Conservation (phyloP, 441 rosid genomes). For the Croton laevigatus region DNA sequence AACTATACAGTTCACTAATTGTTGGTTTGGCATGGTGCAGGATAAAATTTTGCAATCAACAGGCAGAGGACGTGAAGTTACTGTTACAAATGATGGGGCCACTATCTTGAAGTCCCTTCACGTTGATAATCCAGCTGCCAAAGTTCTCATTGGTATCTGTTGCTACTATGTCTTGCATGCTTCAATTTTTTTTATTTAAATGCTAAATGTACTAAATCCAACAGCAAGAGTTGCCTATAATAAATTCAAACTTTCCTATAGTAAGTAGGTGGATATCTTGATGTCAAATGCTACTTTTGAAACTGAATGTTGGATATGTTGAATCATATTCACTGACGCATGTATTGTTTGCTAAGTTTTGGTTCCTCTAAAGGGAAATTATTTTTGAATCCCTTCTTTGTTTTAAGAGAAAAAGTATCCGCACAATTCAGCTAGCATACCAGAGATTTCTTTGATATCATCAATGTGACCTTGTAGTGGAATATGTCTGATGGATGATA, state of each 20-base stretch:
- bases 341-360: neutral
- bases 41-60: conserved; percentile 97
- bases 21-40: conserved; percentile 34
- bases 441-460: neutral
- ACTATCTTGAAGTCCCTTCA: conserved; percentile 93
- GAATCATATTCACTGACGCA: neutral
- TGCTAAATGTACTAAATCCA: neutral
- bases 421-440: neutral
- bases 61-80: conserved; percentile 73
- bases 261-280: neutral
- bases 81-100: conserved; percentile 97
- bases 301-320: neutral
- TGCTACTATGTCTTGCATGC: neutral
- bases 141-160: conserved; percentile 84
- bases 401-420: neutral
- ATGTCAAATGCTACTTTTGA: neutral
- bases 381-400: neutral
- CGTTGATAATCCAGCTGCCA: conserved; percentile 95
- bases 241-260: neutral
- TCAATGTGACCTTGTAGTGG: neutral
- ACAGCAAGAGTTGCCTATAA: too few relatives aligned
- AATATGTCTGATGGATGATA: neutral
- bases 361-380: neutral
- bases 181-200: neutral
- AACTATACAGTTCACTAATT: conserved; percentile 5